These are phyloP conservation scores for Aspergillus sp. DNA, from an alignment of 2,329 filamentous ascomycete species.

Conservation along the genomic window DNA sequence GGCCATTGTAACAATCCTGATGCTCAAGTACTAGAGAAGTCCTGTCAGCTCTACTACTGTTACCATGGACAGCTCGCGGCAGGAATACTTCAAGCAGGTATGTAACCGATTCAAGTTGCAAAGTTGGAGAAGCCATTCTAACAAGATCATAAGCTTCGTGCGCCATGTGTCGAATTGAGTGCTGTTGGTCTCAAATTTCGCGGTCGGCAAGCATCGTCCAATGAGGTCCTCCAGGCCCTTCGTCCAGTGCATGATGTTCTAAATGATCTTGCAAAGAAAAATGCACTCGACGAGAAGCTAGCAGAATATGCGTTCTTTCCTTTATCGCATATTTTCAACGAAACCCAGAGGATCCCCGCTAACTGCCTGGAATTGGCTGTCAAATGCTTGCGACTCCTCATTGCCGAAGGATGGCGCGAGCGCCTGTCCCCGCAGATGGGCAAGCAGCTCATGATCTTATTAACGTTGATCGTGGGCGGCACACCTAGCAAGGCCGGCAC, in stretches of 20 bases:
- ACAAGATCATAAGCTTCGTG: slow-evolving; percentile 50
- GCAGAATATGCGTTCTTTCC: slow-evolving; percentile 97
- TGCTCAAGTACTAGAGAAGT: background rate
- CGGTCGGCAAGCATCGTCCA: slow-evolving; percentile 44
- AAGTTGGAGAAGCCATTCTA: slow-evolving; percentile 12
- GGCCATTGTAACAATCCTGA: background rate
- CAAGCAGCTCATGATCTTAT: slow-evolving; percentile 80
- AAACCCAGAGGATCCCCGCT: slow-evolving; percentile 69
- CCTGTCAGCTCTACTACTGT: background rate
- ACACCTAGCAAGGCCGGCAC: slow-evolving; percentile 55
- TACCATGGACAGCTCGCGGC: slow-evolving; percentile 39
- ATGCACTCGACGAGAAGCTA: slow-evolving; percentile 70
- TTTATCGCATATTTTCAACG: slow-evolving; percentile 79
- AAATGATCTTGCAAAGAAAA: slow-evolving; percentile 39
- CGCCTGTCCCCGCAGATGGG: slow-evolving; percentile 70
- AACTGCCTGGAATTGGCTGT: slow-evolving; percentile 71
- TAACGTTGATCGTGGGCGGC: slow-evolving; percentile 78
- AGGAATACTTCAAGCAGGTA: slow-evolving; percentile 45
- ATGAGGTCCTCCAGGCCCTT: slow-evolving; percentile 50
- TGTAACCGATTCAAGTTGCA: background rate
- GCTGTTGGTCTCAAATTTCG: slow-evolving; percentile 54
- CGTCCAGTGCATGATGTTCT: slow-evolving; percentile 43
- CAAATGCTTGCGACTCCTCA: slow-evolving; percentile 70
- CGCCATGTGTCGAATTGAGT: slow-evolving; percentile 58
- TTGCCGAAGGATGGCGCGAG: slow-evolving; percentile 75